A percentile compares a stretch with the other conserved stretches of the same genome.
phyloP scores from a whole-genome alignment of 1,284 basidiomycete species.

The Trichosporon faecale region DNA sequence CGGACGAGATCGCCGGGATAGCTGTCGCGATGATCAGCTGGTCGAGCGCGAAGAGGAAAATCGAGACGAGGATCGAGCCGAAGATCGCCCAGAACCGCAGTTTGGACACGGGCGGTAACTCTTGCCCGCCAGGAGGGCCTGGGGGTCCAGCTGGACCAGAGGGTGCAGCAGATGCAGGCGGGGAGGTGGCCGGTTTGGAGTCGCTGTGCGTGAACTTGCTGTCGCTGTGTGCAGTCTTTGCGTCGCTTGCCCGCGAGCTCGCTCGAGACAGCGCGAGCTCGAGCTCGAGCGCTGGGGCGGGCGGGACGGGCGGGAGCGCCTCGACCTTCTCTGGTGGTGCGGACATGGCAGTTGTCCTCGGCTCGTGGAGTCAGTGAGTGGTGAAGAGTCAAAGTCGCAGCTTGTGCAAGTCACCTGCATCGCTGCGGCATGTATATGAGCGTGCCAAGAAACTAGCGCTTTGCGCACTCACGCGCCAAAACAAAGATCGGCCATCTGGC shows the following conservation, averaged over 20 bases:
- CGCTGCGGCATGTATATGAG: background rate
- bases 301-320: too few species aligned
- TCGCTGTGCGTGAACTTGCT: too few species aligned
- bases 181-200: background rate
- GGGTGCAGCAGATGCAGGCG: background rate
- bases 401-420: background rate
- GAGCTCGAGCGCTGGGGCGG: background rate
- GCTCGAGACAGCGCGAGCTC: background rate
- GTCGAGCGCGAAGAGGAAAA: slow-evolving; percentile 51
- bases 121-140: background rate
- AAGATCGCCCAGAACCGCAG: slow-evolving; percentile 43
- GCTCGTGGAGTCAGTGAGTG: background rate
- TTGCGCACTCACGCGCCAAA: background rate
- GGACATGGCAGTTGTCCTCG: background rate
- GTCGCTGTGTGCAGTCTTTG: background rate
- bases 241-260: background rate
- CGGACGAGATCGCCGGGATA: slow-evolving; percentile 49
- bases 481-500: too few species aligned
- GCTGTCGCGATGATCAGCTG: slow-evolving; percentile 54
- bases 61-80: slow-evolving; percentile 36
- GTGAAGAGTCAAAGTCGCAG: background rate
- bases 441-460: background rate
- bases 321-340: background rate
- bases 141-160: background rate
- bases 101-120: background rate